Evolutionary conservation across 352 stramenopile species (phyloP).

Genomic region (Phytopythium helicoides): DNA sequence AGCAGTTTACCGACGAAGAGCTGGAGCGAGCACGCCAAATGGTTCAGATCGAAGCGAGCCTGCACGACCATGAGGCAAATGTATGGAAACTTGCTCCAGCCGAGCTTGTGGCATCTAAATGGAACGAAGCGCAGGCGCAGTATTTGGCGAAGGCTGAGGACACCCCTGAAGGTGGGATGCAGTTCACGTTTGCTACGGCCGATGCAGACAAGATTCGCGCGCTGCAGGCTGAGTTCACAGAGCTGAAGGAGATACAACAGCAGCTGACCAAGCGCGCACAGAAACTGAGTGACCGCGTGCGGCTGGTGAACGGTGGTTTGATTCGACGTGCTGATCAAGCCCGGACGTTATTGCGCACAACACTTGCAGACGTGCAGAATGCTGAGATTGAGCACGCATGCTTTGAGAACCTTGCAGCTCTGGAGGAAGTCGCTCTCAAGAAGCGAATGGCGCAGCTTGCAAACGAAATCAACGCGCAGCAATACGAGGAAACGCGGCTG

Average conservation of each 20-base stretch:
- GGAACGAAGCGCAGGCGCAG: constrained; percentile 37
- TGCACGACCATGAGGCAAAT: constrained; percentile 25
- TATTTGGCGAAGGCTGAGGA: constrained; percentile 29
- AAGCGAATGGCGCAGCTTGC: constrained; percentile 60
- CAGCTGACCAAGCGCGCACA: constrained; percentile 56
- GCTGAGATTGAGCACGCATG: constrained; percentile 64
- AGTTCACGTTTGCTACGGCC: constrained; percentile 41
- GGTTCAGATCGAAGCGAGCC: constrained; percentile 75
- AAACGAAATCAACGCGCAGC: constrained; percentile 74
- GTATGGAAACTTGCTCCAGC: constrained; percentile 34
- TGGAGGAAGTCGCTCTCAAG: constrained; percentile 60
- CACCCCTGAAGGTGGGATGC: constrained; percentile 13
- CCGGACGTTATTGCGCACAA: constrained; percentile 26
- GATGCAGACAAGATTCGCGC: constrained; percentile 46
- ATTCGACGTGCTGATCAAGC: constrained; percentile 43
- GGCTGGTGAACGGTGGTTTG: constrained; percentile 63
- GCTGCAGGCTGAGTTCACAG: constrained; percentile 53
- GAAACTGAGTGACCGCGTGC: constrained; percentile 74
- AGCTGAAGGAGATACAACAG: constrained; percentile 64
- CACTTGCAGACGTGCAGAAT: constrained; percentile 45
- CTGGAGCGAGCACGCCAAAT: constrained; percentile 69
- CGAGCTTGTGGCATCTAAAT: constrained; percentile 20
- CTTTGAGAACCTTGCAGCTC: constrained; percentile 52
- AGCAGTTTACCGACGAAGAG: constrained; percentile 59
- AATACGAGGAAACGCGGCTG: constrained; percentile 71